Conservation (phyloP, 306 rosid genomes). For the Casuarina equisetifolia region DNA sequence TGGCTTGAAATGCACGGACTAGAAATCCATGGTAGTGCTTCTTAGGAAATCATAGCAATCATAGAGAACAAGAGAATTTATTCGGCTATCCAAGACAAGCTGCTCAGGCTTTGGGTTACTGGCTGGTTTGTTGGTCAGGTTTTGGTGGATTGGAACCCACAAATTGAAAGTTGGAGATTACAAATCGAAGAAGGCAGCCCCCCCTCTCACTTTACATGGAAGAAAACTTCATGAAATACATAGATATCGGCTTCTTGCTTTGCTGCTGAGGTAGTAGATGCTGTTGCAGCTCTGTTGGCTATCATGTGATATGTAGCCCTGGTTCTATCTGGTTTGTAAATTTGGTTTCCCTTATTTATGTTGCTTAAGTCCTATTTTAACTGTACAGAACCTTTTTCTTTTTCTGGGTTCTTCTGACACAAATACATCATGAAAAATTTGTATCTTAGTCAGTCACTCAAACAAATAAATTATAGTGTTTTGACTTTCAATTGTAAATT, state of each 20-base stretch:
- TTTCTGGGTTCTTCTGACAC: slow-evolving; percentile 36
- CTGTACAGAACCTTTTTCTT: slow-evolving; percentile 45
- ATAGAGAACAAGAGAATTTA: slow-evolving; percentile 15
- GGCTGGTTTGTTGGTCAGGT: slow-evolving; percentile 10
- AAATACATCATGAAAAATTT: slow-evolving; percentile 44
- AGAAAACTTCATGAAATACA: slow-evolving; percentile 15
- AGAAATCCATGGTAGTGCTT: slow-evolving; percentile 18
- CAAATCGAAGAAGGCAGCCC: slow-evolving; percentile 3
- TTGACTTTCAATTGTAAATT: slow-evolving; percentile 26
- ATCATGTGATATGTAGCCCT: slow-evolving; percentile 15
- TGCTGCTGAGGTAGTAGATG: slow-evolving; percentile 28
- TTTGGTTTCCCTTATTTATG: slow-evolving; percentile 43
- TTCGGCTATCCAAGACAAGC: slow-evolving; percentile 10
- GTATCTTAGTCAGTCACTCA: slow-evolving; percentile 38
- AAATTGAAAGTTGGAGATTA: slow-evolving; percentile 14
- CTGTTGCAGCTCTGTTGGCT: slow-evolving; percentile 7
- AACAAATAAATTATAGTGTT: slow-evolving; percentile 22
- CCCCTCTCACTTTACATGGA: not conserved
- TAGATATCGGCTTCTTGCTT: slow-evolving; percentile 24
- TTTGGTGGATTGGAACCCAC: slow-evolving; percentile 9
- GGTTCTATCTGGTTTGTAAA: slow-evolving; percentile 33
- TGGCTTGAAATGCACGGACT: slow-evolving; percentile 46
- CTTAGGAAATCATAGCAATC: slow-evolving; percentile 18
- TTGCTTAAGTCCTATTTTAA: slow-evolving; percentile 37
- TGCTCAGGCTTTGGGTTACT: slow-evolving; percentile 19